Conservation (phyloP, 2,329 filamentous ascomycete genomes). For the Aureobasidium leucospermi region DNA sequence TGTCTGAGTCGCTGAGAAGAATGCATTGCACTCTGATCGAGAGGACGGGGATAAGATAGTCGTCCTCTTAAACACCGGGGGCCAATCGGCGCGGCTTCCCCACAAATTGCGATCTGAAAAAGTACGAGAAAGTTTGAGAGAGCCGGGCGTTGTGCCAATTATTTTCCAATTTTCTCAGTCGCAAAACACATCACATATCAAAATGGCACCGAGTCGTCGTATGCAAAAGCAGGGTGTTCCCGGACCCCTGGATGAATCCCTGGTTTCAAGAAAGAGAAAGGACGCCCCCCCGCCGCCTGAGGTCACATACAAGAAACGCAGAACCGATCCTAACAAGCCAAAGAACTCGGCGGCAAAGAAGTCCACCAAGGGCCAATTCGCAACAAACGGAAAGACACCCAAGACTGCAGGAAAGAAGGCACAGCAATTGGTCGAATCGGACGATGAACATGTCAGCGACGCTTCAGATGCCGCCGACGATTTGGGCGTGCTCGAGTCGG, state of each 20-base stretch:
- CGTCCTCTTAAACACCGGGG: not conserved
- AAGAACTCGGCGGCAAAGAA: conserved; percentile 31
- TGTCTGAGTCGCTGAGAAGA: not conserved
- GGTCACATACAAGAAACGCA: conserved; percentile 60
- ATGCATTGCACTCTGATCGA: no score
- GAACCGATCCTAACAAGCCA: conserved; percentile 34
- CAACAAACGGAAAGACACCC: conserved; percentile 23
- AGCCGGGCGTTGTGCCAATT: not conserved
- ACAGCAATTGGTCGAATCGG: conserved; percentile 13
- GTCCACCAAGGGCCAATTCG: conserved; percentile 22
- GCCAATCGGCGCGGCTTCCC: not conserved
- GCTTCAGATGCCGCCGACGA: conserved; percentile 32
- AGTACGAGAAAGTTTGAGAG: not conserved
- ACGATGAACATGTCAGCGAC: conserved; percentile 19
- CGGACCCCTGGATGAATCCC: conserved; percentile 66
- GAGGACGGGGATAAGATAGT: not conserved
- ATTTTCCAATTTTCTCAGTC: conserved; percentile 1
- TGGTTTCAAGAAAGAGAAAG: conserved; percentile 82
- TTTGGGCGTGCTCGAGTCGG: conserved; percentile 31
- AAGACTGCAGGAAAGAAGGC: conserved; percentile 26
- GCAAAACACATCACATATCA: conserved; percentile 22
- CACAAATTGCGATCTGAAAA: not conserved
- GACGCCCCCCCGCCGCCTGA: conserved; percentile 44
- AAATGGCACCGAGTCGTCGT: conserved; percentile 82
- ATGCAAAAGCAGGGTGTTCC: conserved; percentile 95